Base-by-base conservation (phyloP, 257 asterid species). In the Gardenia jasminoides region DNA sequence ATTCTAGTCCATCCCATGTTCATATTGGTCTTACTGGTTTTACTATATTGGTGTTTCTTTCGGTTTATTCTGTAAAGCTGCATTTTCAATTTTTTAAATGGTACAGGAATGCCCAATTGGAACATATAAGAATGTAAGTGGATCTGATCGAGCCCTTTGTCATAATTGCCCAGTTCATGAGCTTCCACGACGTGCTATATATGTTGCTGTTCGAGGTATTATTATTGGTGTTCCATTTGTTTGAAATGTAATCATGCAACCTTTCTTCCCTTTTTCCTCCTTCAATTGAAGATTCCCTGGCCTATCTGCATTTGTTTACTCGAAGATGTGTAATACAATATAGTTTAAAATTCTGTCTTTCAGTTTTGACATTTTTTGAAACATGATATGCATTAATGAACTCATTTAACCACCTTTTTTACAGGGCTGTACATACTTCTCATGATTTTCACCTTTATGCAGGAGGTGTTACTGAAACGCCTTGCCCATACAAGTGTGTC, bases 61-160 rank as follows among this genome's bases (percentile, higher is more conserved):
- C 3, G 65, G 24, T 7, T 62, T 16, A 24, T 41, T n/a, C 31
- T 58, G 48, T 69, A 59, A 46, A 56, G 58, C 64, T 69, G 36
- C 78, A 26, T 44, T 80, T 58, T 15, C 77, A 70, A 46, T 64
- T 72, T 30, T 80, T 75, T 69, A 79, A 48, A 67, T 81, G 78
- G 76, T 80, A 81, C 92, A 93, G 98, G 98, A 93, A 86, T 93
- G 98, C 85, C 98, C 98, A 36, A 82, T 92, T 80, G 98, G 98
- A 81, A 92, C 97, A 36, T 93, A 86, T 82, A 93, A 93, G 88
- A 92, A 93, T 82, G 84, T 67, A 79, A 92, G 89, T 39, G 98
- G 98, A 67, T 92, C 98, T 79, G 85, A 85, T 82, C 76, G 79
- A 80, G 83, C 77, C 76, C 94, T 93, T 72, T 93, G 98, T 81